phyloP scores from a whole-genome alignment of 2,329 filamentous ascomycete species.

The Cryphonectria parasitica region DNA sequence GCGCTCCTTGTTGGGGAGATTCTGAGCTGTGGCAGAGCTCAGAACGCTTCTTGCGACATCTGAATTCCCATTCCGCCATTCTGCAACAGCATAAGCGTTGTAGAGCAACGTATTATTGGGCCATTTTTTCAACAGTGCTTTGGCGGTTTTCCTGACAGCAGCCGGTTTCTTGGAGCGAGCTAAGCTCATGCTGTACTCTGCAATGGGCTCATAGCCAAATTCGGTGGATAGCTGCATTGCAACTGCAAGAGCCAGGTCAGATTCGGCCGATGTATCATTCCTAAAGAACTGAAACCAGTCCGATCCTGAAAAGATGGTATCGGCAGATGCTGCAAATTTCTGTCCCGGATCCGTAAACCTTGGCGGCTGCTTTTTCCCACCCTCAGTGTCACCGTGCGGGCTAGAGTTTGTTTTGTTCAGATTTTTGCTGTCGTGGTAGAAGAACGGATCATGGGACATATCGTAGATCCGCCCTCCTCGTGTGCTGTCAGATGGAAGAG shows the following conservation, averaged over 20 bases:
- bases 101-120: constrained; percentile 71
- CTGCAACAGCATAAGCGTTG: constrained; percentile 77
- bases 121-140: constrained; percentile 70
- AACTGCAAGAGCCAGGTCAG: constrained; percentile 53
- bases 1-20: constrained; percentile 51
- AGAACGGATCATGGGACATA: constrained; percentile 58
- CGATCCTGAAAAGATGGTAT: constrained; percentile 56
- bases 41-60: constrained; percentile 68
- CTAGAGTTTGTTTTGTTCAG: constrained; percentile 32
- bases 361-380: constrained; percentile 15
- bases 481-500: constrained; percentile 46
- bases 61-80: constrained; percentile 60
- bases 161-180: constrained; percentile 59
- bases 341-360: constrained; percentile 39
- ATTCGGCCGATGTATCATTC: constrained; percentile 41
- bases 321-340: constrained; percentile 44
- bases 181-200: constrained; percentile 72
- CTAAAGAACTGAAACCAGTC: constrained; percentile 51
- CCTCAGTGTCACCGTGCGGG: constrained; percentile 9
- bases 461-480: constrained; percentile 34
- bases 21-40: constrained; percentile 59
- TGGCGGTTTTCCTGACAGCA: constrained; percentile 71
- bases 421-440: constrained; percentile 41
- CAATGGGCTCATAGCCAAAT: constrained; percentile 56
- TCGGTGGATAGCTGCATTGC: constrained; percentile 61